Base-by-base conservation (phyloP, 1,139 yeast species). In the Geotrichum phurueaensis region DNA sequence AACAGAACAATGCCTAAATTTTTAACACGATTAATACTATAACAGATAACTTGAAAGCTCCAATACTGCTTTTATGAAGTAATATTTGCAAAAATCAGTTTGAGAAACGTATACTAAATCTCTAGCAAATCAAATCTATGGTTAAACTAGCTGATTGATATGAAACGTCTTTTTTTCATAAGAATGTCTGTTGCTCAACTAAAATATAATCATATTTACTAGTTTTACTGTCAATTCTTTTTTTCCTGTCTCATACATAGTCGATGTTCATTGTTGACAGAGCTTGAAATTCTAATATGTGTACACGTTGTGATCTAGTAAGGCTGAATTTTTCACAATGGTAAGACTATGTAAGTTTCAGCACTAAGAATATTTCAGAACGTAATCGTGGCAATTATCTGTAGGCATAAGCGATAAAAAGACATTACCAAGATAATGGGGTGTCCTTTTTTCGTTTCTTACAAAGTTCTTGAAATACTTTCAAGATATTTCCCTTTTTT, bases 381-480 rank as follows among this genome's bases (percentile, higher is more conserved):
- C 50, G 56, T 13, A 53, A 10, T 53, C 56, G 56, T 53, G 56
- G 56, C 56, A 53, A 43, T 27, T 53, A 27, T 53, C 36, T 20
- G 45, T 33, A 15, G 6, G 2, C 18, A 18, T 13, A 39, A 39
- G 18, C n/a, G 18, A 39, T 39, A 39, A 15, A 39, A 39, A 39
- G 15, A 39, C 20, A 15, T 15, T 18, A n/a, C 20, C 18, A 39
- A 15, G 6, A 2, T 39, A 5, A 15, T 15, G 45, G 18, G n/a
- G 20, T 39, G 45, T 15, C 45, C n/a, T 39, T n/a, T 39, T 15
- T 39, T n/a, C n/a, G 3, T 15, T n/a, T 39, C 18, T 15, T n/a
- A 39, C 20, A 15, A 39, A 39, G 45, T 15, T 39, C 45, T 39
- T 39, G 20, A n/a, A 15, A 15, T n/a, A 39, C 20, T 1, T 39